A percentile compares a stretch with the other conserved stretches of the same genome.
phyloP scores from a whole-genome alignment of 2,329 filamentous ascomycete genomes.

The Ophiobolus disseminans region DNA sequence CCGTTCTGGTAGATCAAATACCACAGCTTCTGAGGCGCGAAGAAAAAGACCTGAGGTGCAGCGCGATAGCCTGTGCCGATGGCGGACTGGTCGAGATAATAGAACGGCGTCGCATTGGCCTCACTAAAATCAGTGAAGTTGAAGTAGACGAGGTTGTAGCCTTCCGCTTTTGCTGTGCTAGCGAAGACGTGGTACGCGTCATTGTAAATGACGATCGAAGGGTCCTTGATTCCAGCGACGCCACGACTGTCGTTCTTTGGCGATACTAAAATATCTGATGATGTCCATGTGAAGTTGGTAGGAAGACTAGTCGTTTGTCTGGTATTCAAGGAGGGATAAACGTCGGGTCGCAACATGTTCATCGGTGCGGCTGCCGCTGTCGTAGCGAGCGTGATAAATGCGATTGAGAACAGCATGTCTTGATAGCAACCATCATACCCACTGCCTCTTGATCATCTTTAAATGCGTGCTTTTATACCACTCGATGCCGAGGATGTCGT shows the following conservation, averaged over 20 bases:
- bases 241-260: conserved; percentile 38
- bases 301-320: conserved; percentile 22
- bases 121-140: conserved; percentile 49
- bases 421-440: no score
- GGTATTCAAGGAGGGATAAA: not conserved
- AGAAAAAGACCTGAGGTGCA: conserved; percentile 53
- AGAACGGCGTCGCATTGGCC: conserved; percentile 43
- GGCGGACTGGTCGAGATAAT: conserved; percentile 49
- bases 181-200: conserved; percentile 53
- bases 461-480: no score
- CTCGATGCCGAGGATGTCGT: no score
- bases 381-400: conserved; percentile 16
- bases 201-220: conserved; percentile 48
- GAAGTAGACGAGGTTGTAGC: conserved; percentile 52
- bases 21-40: conserved; percentile 52
- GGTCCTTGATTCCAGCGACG: conserved; percentile 45
- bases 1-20: conserved; percentile 54
- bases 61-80: conserved; percentile 53
- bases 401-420: conserved; percentile 11
- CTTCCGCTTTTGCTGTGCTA: conserved; percentile 44
- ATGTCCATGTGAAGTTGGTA: conserved; percentile 41
- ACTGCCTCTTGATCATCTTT: no score
- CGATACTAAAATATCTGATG: conserved; percentile 31
- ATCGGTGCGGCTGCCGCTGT: conserved; percentile 15
- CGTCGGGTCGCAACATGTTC: not conserved